Evolutionary conservation across 805 yeast species (phyloP), one percentile per base, ranked within the genome.

Genomic region (Lachancea quebecensis): DNA sequence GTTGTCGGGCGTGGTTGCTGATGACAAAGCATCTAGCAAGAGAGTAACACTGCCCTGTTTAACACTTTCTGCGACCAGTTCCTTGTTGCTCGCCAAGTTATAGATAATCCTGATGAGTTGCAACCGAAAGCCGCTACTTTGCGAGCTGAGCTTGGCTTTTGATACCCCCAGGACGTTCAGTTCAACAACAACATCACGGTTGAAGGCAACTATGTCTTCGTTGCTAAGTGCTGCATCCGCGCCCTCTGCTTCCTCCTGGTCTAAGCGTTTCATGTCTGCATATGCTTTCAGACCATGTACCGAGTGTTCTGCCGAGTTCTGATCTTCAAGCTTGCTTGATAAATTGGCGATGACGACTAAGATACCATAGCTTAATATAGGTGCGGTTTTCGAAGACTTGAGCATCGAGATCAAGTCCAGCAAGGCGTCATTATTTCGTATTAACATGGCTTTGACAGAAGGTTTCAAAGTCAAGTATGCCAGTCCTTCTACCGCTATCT

Each of bases 381-480:
- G 44, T 7, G 44, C 46, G 2, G 39, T 46, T 1, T 43, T 35
- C n/a, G 52, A 47, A 2, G 50, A 33, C 15, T 54, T 57, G 11
- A 64, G 44, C n/a, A 55, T 17, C 5, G 56, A 52, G 1, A 59
- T 44, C 6, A 73, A 28, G 7, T 51, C 59, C 16, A 66, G 62
- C 10, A 71, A 55, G 4, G 70, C 59, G 10, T 48, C 56, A 1
- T 58, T 65, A 47, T 74, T 69, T n/a, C 46, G 42, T 52, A 81
- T 62, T 4, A 77, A 31, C 27, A 43, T 44, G 1, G 57, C 51
- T 48, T 68, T 70, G 0, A 73, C 63, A 6, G 67, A 54, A 3
- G 63, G 51, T 48, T 71, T 73, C 35, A 77, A 55, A 2, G 72
- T 68, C n/a, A 77, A 54, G 45, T 74, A 76, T 6, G 81, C 76